Evolutionary conservation across 257 asterid genomes (phyloP).

Genomic region (Penstemon barbatus): DNA sequence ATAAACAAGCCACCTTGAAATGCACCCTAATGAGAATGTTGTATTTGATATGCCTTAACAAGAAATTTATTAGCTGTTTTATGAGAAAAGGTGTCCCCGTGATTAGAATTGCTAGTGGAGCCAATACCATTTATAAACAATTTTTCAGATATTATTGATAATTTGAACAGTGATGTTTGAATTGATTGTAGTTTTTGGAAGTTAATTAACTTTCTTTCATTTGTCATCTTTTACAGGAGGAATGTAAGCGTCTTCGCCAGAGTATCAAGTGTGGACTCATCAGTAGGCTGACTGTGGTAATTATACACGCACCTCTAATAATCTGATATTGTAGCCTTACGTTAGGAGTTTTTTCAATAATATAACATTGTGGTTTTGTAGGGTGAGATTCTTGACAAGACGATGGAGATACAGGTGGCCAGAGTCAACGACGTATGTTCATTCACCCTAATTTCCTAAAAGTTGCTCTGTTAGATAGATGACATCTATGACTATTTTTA

Average conservation of each 20-base stretch:
- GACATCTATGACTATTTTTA: conserved; percentile 7
- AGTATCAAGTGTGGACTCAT: conserved; percentile 96
- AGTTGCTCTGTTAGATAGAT: conserved; percentile 10
- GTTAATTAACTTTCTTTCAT: conserved; percentile 1
- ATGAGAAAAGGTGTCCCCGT: background rate
- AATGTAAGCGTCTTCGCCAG: conserved; percentile 98
- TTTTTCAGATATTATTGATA: conserved; percentile 1
- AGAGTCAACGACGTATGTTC: conserved; percentile 89
- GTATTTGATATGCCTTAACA: background rate
- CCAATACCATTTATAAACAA: background rate
- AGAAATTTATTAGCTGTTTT: too few relatives aligned
- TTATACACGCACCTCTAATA: conserved; percentile 18
- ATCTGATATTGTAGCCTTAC: conserved; percentile 10
- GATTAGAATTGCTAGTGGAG: conserved; percentile 12
- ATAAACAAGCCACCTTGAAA: background rate
- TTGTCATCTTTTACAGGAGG: conserved; percentile 62
- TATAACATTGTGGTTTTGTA: conserved; percentile 37
- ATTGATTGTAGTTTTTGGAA: background rate
- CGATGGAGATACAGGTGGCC: conserved; percentile 83
- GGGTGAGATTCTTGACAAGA: conserved; percentile 99
- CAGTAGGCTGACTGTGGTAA: conserved; percentile 90
- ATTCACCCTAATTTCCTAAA: conserved; percentile 13
- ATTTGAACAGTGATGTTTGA: background rate
- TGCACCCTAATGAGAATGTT: background rate
- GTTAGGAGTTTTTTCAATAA: conserved; percentile 22